Evolutionary conservation across 2,329 filamentous ascomycete genomes (phyloP), one percentile per base, ranked within the genome.

Genomic region (Penicillium palitans): DNA sequence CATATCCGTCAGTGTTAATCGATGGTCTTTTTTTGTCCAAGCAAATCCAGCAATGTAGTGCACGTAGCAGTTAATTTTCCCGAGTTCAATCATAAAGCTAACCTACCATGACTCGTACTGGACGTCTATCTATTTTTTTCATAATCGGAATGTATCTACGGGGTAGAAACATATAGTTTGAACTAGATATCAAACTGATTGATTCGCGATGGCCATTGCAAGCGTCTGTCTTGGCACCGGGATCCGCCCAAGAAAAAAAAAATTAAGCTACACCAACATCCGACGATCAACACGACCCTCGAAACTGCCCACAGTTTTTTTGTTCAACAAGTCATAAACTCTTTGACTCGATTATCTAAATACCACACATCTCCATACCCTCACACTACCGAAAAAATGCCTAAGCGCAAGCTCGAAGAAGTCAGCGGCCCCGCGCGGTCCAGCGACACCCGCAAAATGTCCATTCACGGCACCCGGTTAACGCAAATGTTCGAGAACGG

Each of bases 401-500:
- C 74, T 1, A 79, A 79, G 65, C 71, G 76, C 57, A 79, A 79
- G 61, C 69, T 71, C 55, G 67, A 68, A 46, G 75, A 76, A 25
- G 52, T 70, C 19, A 65, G 72, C 49, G 69, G 63, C 35, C 51
- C 63, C 37, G 37, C 52, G 52, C 58, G 55, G 49, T 47, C 63
- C 19, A 62, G 63, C 55, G 67, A 69, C 46, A 52, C 66, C 48
- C 69, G 69, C 54, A 71, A 68, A 51, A 60, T 72, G 35, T 64
- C 68, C 5, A 66, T 75, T 47, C 75, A 75, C 63, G 67, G 68
- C 8, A 66, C 71, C 35, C 75, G 78, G 17, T 68, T 83, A 4
- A 73, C 76, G 39, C 70, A 78, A 53, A 79, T 80, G 61, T 76
- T 86, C 58, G 74, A 80, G 33, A 76, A 81, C 47, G 80, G 80